Conservation (phyloP, 192 early-diverging fungal species). For the Coemansia aciculifera region DNA sequence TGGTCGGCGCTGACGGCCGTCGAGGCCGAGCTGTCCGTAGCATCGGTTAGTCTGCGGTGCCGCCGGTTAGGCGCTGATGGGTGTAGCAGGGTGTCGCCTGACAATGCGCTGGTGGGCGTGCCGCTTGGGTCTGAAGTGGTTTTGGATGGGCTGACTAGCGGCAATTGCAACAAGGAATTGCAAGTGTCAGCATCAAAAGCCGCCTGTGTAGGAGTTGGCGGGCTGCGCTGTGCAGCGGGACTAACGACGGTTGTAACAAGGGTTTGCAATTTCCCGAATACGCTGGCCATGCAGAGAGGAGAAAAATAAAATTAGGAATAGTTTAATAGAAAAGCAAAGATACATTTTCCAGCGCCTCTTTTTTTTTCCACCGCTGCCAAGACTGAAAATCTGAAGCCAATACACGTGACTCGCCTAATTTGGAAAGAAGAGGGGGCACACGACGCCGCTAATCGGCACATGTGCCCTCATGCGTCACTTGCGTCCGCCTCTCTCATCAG, state of each 20-base stretch:
- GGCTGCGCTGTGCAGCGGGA: constrained; percentile 6
- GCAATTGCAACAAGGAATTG: background rate
- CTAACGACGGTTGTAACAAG: constrained; percentile 26
- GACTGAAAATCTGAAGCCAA: background rate
- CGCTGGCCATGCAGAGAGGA: constrained; percentile 20
- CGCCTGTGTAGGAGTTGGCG: background rate
- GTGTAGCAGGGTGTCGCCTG: constrained; percentile 14
- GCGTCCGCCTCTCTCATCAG: too few relatives aligned
- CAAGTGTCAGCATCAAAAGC: background rate
- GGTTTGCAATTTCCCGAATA: constrained; percentile 33
- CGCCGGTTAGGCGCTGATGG: background rate
- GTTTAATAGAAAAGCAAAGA: too few relatives aligned
- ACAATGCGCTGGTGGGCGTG: background rate
- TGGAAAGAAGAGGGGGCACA: background rate
- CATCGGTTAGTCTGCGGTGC: constrained; percentile 7
- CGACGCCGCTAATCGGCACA: too few relatives aligned
- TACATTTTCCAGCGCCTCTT: too few relatives aligned
- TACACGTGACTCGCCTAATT: background rate
- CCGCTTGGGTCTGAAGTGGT: background rate
- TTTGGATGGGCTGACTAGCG: background rate
- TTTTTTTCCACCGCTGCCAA: too few relatives aligned
- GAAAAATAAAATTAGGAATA: background rate
- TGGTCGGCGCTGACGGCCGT: constrained; percentile 9
- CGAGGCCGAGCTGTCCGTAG: constrained; percentile 2
- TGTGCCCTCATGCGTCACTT: too few relatives aligned